Evolutionary conservation across 106 monocot genomes (phyloP), one percentile per base, ranked within the genome.

Genomic region (Dendrobium officinale): DNA sequence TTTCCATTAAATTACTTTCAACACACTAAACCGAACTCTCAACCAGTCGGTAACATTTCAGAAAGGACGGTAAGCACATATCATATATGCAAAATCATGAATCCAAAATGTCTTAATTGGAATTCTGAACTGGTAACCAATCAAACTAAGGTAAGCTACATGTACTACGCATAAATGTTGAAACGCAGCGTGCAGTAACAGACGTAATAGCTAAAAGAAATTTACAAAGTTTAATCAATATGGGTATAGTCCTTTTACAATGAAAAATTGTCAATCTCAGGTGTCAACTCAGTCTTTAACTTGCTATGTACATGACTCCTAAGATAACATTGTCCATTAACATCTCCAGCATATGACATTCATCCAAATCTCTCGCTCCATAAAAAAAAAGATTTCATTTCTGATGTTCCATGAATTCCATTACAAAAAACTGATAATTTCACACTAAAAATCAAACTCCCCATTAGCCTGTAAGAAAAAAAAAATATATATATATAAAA

Each of bases 401-500:
- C n/a, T n/a, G 5, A 61, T 22, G 61, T 22, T 61, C 61, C 0
- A 22, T 61, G 61, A 61, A 61, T 61, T 61, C 61, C 61, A 61
- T 51, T 20, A 61, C 20, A 61, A 7, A 61, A 61, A 61, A 61
- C 61, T 61, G 61, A n/a, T 22, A 61, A 10, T 61, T 8, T 70
- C 70, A 37, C 29, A 15, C 70, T 70, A 70, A 70, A 70, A 70
- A 70, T 70, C 70, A 17, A 70, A 70, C 70, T 70, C 70, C 70
- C 70, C 70, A 70, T 70, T 70, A 11, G 70, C 70, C 70, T 70
- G 70, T 2, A 67, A 27, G 2, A 70, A 70, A 29, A 26, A 26
- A 26, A n/a, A n/a, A n/a, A n/a, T 4, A 33, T n/a, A 37, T 15
- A 37, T 4, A 37, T 37, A 70, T 0, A 61, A n/a, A 22, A 22